Evolutionary conservation across 192 early-diverging fungal species (phyloP).

Genomic region (Oehlia diaphana): DNA sequence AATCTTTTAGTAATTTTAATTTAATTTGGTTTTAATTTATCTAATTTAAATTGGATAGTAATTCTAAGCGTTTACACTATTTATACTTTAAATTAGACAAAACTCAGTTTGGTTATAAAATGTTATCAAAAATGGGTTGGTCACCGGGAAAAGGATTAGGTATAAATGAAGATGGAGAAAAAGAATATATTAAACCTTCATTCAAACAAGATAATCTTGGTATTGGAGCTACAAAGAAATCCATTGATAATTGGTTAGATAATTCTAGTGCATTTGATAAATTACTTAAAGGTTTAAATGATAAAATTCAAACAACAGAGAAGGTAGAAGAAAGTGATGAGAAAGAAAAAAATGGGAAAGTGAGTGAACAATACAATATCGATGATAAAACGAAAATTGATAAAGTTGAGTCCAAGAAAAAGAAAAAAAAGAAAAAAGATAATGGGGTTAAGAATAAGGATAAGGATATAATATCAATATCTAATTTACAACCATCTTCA

Average conservation of each 20-base stretch:
- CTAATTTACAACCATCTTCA: not conserved
- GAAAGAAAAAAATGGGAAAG: slow-evolving; percentile 29
- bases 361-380: too few relatives aligned
- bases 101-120: slow-evolving; percentile 81
- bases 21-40: too few relatives aligned
- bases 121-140: slow-evolving; percentile 98
- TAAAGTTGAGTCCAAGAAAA: slow-evolving; percentile 28
- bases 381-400: too few relatives aligned
- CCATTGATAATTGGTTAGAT: slow-evolving; percentile 92
- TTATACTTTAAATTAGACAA: slow-evolving; percentile 52
- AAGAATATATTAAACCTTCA: slow-evolving; percentile 83
- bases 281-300: slow-evolving; percentile 80
- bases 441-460: too few relatives aligned
- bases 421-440: too few relatives aligned
- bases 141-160: slow-evolving; percentile 90
- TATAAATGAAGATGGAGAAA: slow-evolving; percentile 77
- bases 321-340: slow-evolving; percentile 38
- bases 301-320: slow-evolving; percentile 47
- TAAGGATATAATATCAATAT: slow-evolving; percentile 6
- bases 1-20: too few relatives aligned
- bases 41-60: too few relatives aligned
- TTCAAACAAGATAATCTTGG: slow-evolving; percentile 89
- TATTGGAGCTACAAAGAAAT: slow-evolving; percentile 85
- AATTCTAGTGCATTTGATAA: slow-evolving; percentile 84
- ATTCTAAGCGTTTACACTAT: not conserved